Percentiles rank a stretch among this genome's conserved stretches.
phyloP scores from a whole-genome alignment of 768 basidiomycete genomes.

The Lactifluus echinatus region DNA sequence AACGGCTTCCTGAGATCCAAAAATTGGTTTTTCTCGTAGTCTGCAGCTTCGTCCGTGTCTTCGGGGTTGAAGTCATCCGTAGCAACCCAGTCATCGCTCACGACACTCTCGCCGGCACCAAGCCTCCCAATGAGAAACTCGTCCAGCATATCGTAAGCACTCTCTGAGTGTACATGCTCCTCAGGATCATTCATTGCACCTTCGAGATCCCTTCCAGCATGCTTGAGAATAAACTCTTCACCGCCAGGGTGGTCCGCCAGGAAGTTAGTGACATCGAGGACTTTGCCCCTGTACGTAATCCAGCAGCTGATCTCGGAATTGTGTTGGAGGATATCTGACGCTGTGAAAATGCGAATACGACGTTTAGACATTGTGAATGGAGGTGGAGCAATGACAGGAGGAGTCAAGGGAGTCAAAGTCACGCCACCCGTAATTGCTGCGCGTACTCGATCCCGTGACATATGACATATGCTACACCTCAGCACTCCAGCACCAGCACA shows the following conservation, averaged over 20 bases:
- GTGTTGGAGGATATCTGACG: conserved; percentile 66
- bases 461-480: too few relatives aligned
- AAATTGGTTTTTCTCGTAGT: conserved; percentile 87
- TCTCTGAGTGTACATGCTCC: conserved; percentile 84
- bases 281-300: conserved; percentile 71
- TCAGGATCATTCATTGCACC: conserved; percentile 68
- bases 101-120: conserved; percentile 62
- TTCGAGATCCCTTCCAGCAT: conserved; percentile 80
- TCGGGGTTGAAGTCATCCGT: conserved; percentile 88
- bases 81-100: conserved; percentile 86
- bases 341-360: conserved; percentile 63
- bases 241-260: conserved; percentile 89
- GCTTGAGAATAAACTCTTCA: conserved; percentile 77
- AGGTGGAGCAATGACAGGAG: conserved; percentile 8
- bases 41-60: conserved; percentile 69
- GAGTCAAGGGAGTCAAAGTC: neutral
- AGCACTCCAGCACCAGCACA: too few relatives aligned
- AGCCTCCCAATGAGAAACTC: conserved; percentile 82
- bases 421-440: neutral
- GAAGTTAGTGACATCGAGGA: conserved; percentile 86
- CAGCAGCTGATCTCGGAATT: conserved; percentile 59
- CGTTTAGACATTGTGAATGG: conserved; percentile 46
- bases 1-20: conserved; percentile 83
- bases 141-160: conserved; percentile 86
- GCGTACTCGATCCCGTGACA: neutral